phyloP scores from a whole-genome alignment of 495 filamentous ascomycete species.

The Parathielavia appendiculata region DNA sequence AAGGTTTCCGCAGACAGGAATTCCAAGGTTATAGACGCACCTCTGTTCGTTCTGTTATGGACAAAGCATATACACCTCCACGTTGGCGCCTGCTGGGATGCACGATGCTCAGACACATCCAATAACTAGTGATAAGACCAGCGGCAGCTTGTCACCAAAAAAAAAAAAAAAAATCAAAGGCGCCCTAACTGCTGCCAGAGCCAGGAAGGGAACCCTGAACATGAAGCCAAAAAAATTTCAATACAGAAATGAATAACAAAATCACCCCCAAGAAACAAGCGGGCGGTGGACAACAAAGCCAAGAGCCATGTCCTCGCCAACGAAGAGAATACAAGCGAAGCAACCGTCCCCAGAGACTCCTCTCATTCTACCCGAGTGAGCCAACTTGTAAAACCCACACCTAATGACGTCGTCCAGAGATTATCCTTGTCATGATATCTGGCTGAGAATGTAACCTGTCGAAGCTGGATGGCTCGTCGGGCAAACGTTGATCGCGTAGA shows the following conservation, averaged over 20 bases:
- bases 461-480: neutral
- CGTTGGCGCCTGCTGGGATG: too few relatives aligned
- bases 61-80: too few relatives aligned
- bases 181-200: too few relatives aligned
- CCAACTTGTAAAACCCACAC: neutral
- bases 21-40: too few relatives aligned
- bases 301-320: neutral
- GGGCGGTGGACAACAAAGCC: neutral
- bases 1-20: too few relatives aligned
- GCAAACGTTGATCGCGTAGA: slow-evolving; percentile 2
- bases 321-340: slow-evolving; percentile 11
- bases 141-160: neutral
- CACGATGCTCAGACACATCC: too few relatives aligned
- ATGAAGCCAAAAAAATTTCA: neutral
- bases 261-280: slow-evolving; percentile 1
- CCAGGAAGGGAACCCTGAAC: neutral
- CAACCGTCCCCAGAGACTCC: neutral
- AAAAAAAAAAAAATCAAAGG: neutral
- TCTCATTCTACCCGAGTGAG: neutral
- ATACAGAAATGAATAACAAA: neutral
- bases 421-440: slow-evolving; percentile 1
- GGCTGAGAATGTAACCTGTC: neutral
- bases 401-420: neutral
- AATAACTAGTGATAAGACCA: too few relatives aligned
- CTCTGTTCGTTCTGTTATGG: too few relatives aligned